Evolutionary conservation across 2,329 filamentous ascomycete genomes (phyloP).

Genomic region (Biscogniauxia sp.): DNA sequence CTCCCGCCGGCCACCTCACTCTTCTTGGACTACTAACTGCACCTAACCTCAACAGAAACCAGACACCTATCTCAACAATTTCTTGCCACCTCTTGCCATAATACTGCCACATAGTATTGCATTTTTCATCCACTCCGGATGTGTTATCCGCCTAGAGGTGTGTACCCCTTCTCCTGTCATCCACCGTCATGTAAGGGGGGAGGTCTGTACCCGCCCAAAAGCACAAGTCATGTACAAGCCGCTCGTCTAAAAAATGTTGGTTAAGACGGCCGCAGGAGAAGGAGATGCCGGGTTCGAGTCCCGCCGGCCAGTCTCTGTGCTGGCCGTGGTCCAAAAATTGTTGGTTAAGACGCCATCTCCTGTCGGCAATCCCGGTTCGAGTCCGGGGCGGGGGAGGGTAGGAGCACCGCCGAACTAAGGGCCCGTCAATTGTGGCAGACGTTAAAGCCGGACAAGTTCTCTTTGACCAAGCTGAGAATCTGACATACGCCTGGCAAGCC

Average conservation of each 20-base stretch:
- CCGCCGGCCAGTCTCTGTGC: too few relatives aligned
- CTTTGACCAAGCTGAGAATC: not conserved
- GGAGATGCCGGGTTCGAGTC: not conserved
- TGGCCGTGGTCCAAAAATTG: not conserved
- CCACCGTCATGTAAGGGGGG: too few relatives aligned
- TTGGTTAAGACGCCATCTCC: not conserved
- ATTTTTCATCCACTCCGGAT: too few relatives aligned
- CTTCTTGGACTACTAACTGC: too few relatives aligned
- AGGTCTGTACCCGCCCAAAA: too few relatives aligned
- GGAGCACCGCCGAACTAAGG: not conserved
- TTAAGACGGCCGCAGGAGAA: not conserved
- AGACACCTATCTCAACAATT: too few relatives aligned
- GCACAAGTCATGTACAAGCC: not conserved
- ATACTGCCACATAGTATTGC: too few relatives aligned
- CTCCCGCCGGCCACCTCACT: too few relatives aligned
- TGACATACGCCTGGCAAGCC: not conserved
- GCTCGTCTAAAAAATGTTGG: not conserved
- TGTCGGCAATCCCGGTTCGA: not conserved
- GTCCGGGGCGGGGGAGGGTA: not conserved
- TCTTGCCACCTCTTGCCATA: too few relatives aligned
- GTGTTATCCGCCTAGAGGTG: too few relatives aligned
- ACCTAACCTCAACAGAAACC: too few relatives aligned
- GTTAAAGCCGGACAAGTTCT: not conserved
- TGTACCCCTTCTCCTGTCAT: not conserved
- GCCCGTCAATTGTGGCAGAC: not conserved